phyloP scores from a whole-genome alignment of 306 rosid species.

The Quercus mongolica region DNA sequence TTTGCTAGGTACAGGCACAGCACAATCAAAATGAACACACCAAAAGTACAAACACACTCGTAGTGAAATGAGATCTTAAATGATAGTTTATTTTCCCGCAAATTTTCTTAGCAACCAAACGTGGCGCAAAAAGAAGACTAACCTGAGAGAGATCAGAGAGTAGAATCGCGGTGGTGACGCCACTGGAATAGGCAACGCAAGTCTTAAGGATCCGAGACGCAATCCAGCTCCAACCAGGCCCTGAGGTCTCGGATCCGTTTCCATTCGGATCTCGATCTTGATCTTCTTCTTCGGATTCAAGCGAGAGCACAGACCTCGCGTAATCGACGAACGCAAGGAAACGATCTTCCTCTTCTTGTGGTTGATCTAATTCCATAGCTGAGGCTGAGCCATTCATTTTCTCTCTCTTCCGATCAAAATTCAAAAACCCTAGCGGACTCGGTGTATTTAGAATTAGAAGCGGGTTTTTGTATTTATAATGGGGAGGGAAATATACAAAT shows the following conservation, averaged over 20 bases:
- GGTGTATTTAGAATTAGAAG: too few relatives aligned
- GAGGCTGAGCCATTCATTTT: constrained; percentile 12
- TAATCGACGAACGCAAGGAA: constrained; percentile 65
- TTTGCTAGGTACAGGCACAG: too few relatives aligned
- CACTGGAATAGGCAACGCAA: constrained; percentile 77
- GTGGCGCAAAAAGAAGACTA: not conserved
- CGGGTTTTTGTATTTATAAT: too few relatives aligned
- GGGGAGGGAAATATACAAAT: too few relatives aligned
- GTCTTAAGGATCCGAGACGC: constrained; percentile 73
- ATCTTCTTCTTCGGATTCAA: constrained; percentile 30
- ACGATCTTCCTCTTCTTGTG: constrained; percentile 51
- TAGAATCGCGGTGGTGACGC: constrained; percentile 78
- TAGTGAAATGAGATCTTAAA: too few relatives aligned
- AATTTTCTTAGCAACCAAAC: constrained; percentile 10
- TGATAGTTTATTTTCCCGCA: not conserved
- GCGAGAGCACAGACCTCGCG: constrained; percentile 57
- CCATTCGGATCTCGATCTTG: constrained; percentile 24
- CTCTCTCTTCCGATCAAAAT: too few relatives aligned
- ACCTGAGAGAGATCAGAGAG: constrained; percentile 89
- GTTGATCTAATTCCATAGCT: constrained; percentile 49
- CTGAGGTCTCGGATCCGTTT: constrained; percentile 23
- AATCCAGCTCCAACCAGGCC: constrained; percentile 81
- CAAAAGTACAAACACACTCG: too few relatives aligned
- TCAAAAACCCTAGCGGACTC: too few relatives aligned
- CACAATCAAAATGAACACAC: too few relatives aligned